A percentile compares a stretch with the other conserved stretches of the same genome.
phyloP scores from a whole-genome alignment of 768 basidiomycete genomes.

The Tulasnella sp. region DNA sequence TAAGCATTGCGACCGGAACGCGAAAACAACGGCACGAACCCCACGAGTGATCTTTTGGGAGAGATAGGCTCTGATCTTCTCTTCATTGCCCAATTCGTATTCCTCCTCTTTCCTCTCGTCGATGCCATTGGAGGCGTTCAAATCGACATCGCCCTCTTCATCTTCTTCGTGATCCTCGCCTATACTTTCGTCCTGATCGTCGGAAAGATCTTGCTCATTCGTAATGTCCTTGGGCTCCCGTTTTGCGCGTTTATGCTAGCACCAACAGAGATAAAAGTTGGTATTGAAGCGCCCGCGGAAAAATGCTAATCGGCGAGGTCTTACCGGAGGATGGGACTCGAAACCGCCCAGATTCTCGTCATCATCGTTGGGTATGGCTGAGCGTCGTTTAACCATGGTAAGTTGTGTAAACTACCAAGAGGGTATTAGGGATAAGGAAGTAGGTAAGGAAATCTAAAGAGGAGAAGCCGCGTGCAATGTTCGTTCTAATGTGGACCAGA shows the following conservation, averaged over 20 bases:
- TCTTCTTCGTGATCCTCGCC: conserved; percentile 21
- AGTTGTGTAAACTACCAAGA: too few relatives aligned
- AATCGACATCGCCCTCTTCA: conserved; percentile 19
- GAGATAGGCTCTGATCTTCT: conserved; percentile 44
- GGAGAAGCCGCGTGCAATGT: too few relatives aligned
- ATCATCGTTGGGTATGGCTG: too few relatives aligned
- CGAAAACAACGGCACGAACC: background rate
- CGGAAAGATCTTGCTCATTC: background rate
- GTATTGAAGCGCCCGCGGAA: too few relatives aligned
- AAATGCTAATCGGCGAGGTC: too few relatives aligned
- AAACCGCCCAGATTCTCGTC: too few relatives aligned
- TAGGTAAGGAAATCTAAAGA: too few relatives aligned
- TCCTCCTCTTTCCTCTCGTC: conserved; percentile 30
- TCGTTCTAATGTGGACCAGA: too few relatives aligned
- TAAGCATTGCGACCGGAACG: background rate
- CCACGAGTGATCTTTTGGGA: conserved; percentile 29
- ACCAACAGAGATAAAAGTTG: too few relatives aligned
- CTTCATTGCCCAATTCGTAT: conserved; percentile 54
- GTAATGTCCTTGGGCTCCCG: background rate
- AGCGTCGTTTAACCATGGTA: too few relatives aligned
- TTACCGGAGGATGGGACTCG: too few relatives aligned
- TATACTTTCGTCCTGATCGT: conserved; percentile 12
- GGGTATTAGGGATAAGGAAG: too few relatives aligned
- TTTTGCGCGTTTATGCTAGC: background rate
- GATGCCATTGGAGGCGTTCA: conserved; percentile 38